These are phyloP conservation scores for Pelargonium myrrhifolium DNA, from an alignment of 441 rosid genomes.

Conservation along the genomic window DNA sequence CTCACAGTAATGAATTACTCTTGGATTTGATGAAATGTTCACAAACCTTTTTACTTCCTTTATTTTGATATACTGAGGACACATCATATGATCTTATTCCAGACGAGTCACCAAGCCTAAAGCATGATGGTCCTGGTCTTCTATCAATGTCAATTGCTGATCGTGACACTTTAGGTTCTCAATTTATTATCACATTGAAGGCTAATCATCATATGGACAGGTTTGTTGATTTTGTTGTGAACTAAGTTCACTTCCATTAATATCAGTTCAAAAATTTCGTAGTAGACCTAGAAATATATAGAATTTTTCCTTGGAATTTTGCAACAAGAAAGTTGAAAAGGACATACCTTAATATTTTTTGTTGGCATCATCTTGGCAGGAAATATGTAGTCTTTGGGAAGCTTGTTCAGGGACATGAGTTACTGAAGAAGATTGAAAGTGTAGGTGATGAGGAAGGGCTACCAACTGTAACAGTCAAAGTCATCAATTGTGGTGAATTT, in stretches of 20 bases:
- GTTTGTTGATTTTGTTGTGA: conserved; percentile 29
- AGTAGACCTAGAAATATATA: too few relatives aligned
- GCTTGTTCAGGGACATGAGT: conserved; percentile 73
- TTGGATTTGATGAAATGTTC: not conserved
- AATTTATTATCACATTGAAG: conserved; percentile 68
- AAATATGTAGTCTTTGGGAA: conserved; percentile 80
- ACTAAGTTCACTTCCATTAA: not conserved
- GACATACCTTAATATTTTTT: not conserved
- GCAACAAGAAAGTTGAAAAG: not conserved
- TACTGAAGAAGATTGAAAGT: conserved; percentile 73
- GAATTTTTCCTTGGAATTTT: not conserved
- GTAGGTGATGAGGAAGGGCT: conserved; percentile 72
- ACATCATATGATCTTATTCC: conserved; percentile 22
- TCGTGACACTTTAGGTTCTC: conserved; percentile 81
- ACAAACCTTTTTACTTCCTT: not conserved
- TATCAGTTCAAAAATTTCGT: not conserved
- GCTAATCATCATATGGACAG: conserved; percentile 76
- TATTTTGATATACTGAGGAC: not conserved
- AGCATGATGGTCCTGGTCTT: conserved; percentile 79
- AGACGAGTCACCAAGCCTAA: conserved; percentile 78
- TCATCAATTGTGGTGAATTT: conserved; percentile 74
- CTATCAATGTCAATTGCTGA: conserved; percentile 72
- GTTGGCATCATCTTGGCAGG: conserved; percentile 37
- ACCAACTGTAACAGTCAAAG: conserved; percentile 76
- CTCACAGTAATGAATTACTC: not conserved